Evolutionary conservation across 2,329 filamentous ascomycete species (phyloP), one percentile per base, ranked within the genome.

Genomic region (Anthostomella pinea): DNA sequence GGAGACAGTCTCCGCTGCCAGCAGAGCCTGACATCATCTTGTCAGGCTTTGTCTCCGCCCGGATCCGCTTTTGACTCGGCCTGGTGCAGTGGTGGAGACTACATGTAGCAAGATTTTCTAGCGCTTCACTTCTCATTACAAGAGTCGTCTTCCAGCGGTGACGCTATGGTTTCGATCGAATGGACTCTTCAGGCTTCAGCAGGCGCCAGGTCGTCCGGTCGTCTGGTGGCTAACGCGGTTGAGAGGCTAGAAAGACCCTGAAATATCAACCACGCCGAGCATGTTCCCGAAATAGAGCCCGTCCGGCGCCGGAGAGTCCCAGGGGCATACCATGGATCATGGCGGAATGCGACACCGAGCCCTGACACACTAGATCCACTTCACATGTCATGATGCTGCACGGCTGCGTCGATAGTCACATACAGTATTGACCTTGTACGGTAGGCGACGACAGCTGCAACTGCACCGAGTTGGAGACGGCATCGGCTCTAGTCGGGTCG

Each of bases 381-480:
- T 52, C 46, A 52, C 45, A 45, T 48, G 46, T 44, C 45, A 40
- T 42, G 21, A 45, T 48, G 35, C 4, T 35, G 39, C 34, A 31
- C 22, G 34, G 7, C 14, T 16, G 23, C 31, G 19, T 28, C 28
- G 30, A 33, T 21, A 20, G 27, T 34, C n/a, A n/a, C n/a, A n/a
- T n/a, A n/a, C n/a, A n/a, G n/a, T n/a, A n/a, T n/a, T n/a, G n/a
- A n/a, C n/a, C n/a, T n/a, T n/a, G n/a, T n/a, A n/a, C n/a, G 34
- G 35, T 28, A 19, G 33, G 29, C 22, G 26, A 30, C 35, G 38
- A 30, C 39, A 49, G 35, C 39, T 48, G 43, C 46, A 37, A 33
- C 42, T 51, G 45, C 48, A 51, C 30, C 28, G 32, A 34, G 45
- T 40, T 51, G 48, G 48, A 43, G 45, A n/a, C n/a, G n/a, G n/a